phyloP scores from a whole-genome alignment of 2,329 filamentous ascomycete species.

The Huntiella decipiens region DNA sequence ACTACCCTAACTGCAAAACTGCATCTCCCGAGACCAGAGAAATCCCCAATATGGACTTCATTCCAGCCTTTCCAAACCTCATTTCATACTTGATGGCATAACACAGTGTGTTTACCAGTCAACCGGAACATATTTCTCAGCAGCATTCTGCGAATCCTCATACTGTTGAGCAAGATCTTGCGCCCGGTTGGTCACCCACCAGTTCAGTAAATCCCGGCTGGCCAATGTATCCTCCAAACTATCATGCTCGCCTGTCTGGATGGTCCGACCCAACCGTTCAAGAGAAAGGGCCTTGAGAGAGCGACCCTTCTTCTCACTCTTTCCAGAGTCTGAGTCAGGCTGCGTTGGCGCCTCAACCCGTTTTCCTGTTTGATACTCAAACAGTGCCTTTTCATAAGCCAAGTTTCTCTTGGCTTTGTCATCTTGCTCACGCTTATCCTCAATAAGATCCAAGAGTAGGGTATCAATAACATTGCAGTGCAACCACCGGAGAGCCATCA shows the following conservation, averaged over 20 bases:
- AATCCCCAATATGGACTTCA: too few species aligned
- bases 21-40: too few species aligned
- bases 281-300: conserved; percentile 23
- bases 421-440: conserved; percentile 6
- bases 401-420: conserved; percentile 9
- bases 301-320: conserved; percentile 14
- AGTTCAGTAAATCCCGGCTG: conserved; percentile 23
- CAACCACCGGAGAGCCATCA: conserved; percentile 28
- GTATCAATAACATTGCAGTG: conserved; percentile 28
- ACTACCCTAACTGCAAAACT: too few species aligned
- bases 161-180: not conserved
- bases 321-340: not conserved
- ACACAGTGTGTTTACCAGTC: not conserved
- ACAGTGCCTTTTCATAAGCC: conserved; percentile 4
- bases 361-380: not conserved
- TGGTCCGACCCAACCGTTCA: conserved; percentile 20
- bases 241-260: conserved; percentile 23
- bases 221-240: conserved; percentile 28
- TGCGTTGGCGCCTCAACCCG: not conserved
- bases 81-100: too few species aligned
- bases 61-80: too few species aligned
- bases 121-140: not conserved
- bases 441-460: conserved; percentile 17
- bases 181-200: conserved; percentile 16
- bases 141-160: too few species aligned